Conservation (phyloP, 1,284 basidiomycete species). For the Papiliotrema laurentii region DNA sequence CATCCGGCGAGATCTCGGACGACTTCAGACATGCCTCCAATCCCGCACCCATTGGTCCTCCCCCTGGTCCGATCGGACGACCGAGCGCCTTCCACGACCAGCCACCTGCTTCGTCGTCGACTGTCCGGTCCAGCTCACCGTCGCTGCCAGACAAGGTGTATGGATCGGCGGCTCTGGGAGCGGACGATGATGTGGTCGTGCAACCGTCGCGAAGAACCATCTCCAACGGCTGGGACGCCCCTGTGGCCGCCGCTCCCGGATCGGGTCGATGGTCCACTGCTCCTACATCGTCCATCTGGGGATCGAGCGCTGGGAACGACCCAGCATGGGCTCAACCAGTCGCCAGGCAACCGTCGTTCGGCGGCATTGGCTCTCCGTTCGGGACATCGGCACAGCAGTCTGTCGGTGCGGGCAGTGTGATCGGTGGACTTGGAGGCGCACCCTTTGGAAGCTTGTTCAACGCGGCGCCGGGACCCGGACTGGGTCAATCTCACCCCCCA, state of each 20-base stretch:
- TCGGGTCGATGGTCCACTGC: constrained; percentile 34
- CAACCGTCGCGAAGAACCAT: constrained; percentile 19
- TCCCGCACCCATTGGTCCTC: constrained; percentile 19
- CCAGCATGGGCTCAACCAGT: neutral
- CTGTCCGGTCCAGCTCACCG: constrained; percentile 15
- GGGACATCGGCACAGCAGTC: neutral
- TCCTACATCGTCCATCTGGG: constrained; percentile 18
- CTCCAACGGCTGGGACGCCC: constrained; percentile 24
- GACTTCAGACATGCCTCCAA: constrained; percentile 12
- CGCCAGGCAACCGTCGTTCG: constrained; percentile 1
- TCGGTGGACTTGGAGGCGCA: neutral
- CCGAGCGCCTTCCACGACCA: constrained; percentile 11
- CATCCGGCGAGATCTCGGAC: constrained; percentile 6
- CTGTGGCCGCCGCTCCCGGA: constrained; percentile 23
- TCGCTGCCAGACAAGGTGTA: constrained; percentile 30
- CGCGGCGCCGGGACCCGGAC: neutral
- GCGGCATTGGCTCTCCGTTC: constrained; percentile 2
- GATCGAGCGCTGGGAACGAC: constrained; percentile 3
- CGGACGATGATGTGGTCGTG: constrained; percentile 38
- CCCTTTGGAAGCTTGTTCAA: neutral
- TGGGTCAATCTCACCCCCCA: neutral
- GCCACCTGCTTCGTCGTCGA: constrained; percentile 9
- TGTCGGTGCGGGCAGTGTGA: neutral
- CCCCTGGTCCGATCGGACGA: constrained; percentile 19
- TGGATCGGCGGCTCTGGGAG: constrained; percentile 38